Base-by-base conservation (phyloP, 164 flowering plant species). In the Vitis cinerea region DNA sequence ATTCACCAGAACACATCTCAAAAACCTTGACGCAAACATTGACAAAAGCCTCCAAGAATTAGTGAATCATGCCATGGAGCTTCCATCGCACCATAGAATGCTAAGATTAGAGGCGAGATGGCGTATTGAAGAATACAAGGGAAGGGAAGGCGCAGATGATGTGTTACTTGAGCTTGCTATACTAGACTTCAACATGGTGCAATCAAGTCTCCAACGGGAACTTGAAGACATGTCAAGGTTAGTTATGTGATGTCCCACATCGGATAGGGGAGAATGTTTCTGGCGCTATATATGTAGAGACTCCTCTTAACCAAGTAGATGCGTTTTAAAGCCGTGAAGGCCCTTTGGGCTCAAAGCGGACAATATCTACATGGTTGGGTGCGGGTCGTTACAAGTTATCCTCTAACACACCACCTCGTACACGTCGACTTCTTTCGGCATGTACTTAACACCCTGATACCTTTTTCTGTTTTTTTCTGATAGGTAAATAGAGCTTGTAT, bases 181-280 rank as follows among this genome's bases (percentile, higher is more conserved):
- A 31, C 16, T 80, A 9, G 77, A 83, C 62, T 80, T 80, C 68
- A 78, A 80, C 63, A 54, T 57, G 54, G 76, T 72, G 10, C 82
- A 80, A 52, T 30, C 78, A 1, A 50, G 15, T 2, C 63, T 44
- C 54, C 79, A 75, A 66, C 23, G 48, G 47, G 83, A 81, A 7
- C 78, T 83, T 10, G 3, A 61, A 66, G 67, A 78, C 3, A 37
- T 78, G 61, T 67, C 76, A 49, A 76, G 75, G 86, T 83, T 60
- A 62, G 4, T 23, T 17, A 17, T 17, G 17, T 17, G 0, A 17
- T 17, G 17, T 17, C 17, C 17, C 17, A 17, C 17, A 17, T 17
- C 17, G 17, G 17, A 17, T 17, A 17, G 17, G 17, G 17, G 17
- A 17, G 17, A 17, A 17, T 17, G 17, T 17, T 17, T 0, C 17